These are phyloP conservation scores for Penicillium sp. DNA, from an alignment of 2,329 filamentous ascomycete genomes.

Conservation along the genomic window DNA sequence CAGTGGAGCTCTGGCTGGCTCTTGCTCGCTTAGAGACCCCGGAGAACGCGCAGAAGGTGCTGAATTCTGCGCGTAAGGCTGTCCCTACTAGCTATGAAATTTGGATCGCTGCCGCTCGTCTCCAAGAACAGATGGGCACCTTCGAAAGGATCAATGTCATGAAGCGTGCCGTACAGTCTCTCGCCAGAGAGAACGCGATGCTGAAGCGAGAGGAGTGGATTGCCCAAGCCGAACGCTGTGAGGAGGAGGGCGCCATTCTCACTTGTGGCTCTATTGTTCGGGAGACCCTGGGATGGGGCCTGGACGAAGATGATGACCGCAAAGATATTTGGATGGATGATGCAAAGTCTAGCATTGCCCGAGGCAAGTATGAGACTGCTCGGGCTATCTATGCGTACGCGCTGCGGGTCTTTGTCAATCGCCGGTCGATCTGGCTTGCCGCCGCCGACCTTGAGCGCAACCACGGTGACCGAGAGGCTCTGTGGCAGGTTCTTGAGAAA, in stretches of 20 bases:
- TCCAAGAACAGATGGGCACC: constrained; percentile 88
- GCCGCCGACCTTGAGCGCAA: constrained; percentile 89
- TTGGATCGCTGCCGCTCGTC: constrained; percentile 90
- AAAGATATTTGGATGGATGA: constrained; percentile 97
- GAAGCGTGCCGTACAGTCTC: constrained; percentile 86
- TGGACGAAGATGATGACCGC: constrained; percentile 95
- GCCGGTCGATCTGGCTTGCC: constrained; percentile 85
- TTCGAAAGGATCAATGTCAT: constrained; percentile 85
- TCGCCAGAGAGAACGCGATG: constrained; percentile 94
- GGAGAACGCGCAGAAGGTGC: constrained; percentile 89
- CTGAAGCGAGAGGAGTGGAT: constrained; percentile 98
- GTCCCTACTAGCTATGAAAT: constrained; percentile 92
- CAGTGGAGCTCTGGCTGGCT: constrained; percentile 93
- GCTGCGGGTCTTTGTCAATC: constrained; percentile 85
- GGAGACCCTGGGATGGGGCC: constrained; percentile 87
- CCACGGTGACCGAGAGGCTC: constrained; percentile 79
- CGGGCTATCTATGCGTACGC: constrained; percentile 92
- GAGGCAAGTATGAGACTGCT: constrained; percentile 86
- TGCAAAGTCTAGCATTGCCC: constrained; percentile 77
- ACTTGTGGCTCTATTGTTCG: constrained; percentile 90
- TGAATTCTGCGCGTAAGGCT: constrained; percentile 93
- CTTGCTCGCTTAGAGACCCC: constrained; percentile 86
- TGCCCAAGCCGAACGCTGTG: constrained; percentile 88
- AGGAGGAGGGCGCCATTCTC: constrained; percentile 83
- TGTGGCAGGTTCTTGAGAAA: constrained; percentile 87